Conservation (phyloP, 1,284 basidiomycete genomes). For the Ustilago trichophora region DNA sequence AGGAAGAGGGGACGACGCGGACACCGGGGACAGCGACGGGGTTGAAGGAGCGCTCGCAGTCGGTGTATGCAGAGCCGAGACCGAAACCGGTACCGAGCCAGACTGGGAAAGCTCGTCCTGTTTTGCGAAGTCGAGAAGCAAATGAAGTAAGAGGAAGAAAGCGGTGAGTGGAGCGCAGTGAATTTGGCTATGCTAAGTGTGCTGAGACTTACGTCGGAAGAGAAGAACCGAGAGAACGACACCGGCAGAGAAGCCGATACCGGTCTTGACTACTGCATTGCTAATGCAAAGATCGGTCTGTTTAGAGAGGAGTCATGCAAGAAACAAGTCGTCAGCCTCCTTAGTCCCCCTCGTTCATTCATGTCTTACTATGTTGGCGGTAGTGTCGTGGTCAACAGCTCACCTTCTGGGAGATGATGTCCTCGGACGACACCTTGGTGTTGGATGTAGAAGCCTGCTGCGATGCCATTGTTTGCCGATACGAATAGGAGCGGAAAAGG, state of each 20-base stretch:
- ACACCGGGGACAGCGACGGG: conserved; percentile 90
- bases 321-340: not conserved
- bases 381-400: too few relatives aligned
- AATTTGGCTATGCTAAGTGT: not conserved
- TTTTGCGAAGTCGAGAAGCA: conserved; percentile 15
- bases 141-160: conserved; percentile 9
- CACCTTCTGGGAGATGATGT: conserved; percentile 85
- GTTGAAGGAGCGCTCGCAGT: conserved; percentile 96
- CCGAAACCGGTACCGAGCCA: conserved; percentile 91
- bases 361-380: too few relatives aligned
- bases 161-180: conserved; percentile 5
- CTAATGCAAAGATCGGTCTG: conserved; percentile 67
- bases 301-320: not conserved
- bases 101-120: conserved; percentile 96
- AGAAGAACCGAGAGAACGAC: conserved; percentile 92
- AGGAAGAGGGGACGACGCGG: conserved; percentile 73
- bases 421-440: conserved; percentile 76
- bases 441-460: conserved; percentile 39
- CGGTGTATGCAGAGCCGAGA: conserved; percentile 81
- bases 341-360: too few relatives aligned
- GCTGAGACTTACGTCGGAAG: conserved; percentile 82
- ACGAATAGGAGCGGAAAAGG: not conserved
- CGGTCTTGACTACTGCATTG: conserved; percentile 74
- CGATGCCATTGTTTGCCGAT: conserved; percentile 34
- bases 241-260: conserved; percentile 92